Percentiles rank a stretch among this genome's conserved stretches.
Evolutionary conservation across 768 basidiomycete genomes (phyloP).

Genomic region (Trametes cubensis): DNA sequence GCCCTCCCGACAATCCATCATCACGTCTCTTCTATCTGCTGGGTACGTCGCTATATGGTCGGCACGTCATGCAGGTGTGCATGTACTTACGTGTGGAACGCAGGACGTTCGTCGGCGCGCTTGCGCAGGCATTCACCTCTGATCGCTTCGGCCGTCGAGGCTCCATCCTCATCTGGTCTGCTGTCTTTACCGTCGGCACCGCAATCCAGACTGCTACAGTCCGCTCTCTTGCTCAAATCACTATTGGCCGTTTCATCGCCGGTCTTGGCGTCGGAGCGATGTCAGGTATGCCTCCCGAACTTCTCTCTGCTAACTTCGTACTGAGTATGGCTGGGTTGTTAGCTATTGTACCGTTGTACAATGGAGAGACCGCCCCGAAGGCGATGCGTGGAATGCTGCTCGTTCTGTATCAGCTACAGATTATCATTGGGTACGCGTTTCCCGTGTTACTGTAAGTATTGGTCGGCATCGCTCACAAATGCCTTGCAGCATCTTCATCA

Average conservation of each 20-base stretch:
- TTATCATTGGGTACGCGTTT: slow-evolving; percentile 61
- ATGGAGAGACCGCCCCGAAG: slow-evolving; percentile 79
- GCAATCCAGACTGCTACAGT: slow-evolving; percentile 70
- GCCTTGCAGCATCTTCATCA: slow-evolving; percentile 61
- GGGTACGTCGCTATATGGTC: slow-evolving; percentile 48
- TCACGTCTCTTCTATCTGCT: slow-evolving; percentile 76
- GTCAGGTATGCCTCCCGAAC: slow-evolving; percentile 47
- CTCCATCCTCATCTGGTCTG: slow-evolving; percentile 77
- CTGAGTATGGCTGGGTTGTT: neutral
- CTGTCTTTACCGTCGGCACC: slow-evolving; percentile 69
- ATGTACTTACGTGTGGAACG: neutral
- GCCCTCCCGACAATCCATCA: slow-evolving; percentile 70
- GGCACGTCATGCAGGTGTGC: neutral
- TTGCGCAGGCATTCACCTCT: slow-evolving; percentile 73
- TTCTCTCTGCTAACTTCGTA: too few relatives aligned
- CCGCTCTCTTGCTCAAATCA: slow-evolving; percentile 63
- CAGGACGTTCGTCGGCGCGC: slow-evolving; percentile 48
- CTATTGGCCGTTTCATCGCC: slow-evolving; percentile 72
- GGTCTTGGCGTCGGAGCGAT: slow-evolving; percentile 79
- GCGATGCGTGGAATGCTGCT: slow-evolving; percentile 70
- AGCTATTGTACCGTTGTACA: slow-evolving; percentile 53
- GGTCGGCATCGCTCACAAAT: neutral
- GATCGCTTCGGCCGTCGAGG: slow-evolving; percentile 72
- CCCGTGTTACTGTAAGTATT: neutral
- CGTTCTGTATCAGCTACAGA: slow-evolving; percentile 77